Evolutionary conservation across 352 stramenopile species (phyloP), one percentile per base, ranked within the genome.

Genomic region (Poterioochromonas sp.): DNA sequence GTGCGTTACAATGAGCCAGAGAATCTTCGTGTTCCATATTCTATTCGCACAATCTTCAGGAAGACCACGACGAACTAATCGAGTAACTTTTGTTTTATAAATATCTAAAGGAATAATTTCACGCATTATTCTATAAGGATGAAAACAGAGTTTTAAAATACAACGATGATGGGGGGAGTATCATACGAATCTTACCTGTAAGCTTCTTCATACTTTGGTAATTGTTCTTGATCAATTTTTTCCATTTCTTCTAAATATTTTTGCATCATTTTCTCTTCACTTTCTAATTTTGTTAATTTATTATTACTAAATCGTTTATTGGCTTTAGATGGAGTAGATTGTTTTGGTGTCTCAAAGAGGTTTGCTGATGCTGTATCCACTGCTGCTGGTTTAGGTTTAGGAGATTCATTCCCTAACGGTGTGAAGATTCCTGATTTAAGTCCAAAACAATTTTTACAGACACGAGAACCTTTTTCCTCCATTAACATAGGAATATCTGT

Each of bases 401-500:
- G n/a, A n/a, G n/a, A n/a, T n/a, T n/a, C n/a, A n/a, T n/a, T n/a
- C n/a, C n/a, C n/a, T n/a, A n/a, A 26, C 11, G 62, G 62, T 12
- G 62, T 15, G 3, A 71, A 12, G 18, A 74, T 37, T 11, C n/a
- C 41, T 12, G 41, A 18, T 34, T 74, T 74, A 12, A 74, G 22
- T 51, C 65, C 65, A 74, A 74, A 74, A 35, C 65, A 74, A 35
- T 74, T 54, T 12, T 37, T 35, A 39, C 65, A 74, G 1, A 74
- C 65, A 3, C 65, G 5, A 1, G 65, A 74, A 1, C 18, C 43
- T 8, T 11, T 34, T 49, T 40, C 8, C 32, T 74, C 65, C 2
- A 39, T 15, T 15, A 74, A 54, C 18, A 26, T 11, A 39, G 65
- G 65, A 34, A 74, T 37, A 18, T 51, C 11, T 18, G 65, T 26